Conservation (phyloP, 768 basidiomycete species). For the Tulasnella sp. region DNA sequence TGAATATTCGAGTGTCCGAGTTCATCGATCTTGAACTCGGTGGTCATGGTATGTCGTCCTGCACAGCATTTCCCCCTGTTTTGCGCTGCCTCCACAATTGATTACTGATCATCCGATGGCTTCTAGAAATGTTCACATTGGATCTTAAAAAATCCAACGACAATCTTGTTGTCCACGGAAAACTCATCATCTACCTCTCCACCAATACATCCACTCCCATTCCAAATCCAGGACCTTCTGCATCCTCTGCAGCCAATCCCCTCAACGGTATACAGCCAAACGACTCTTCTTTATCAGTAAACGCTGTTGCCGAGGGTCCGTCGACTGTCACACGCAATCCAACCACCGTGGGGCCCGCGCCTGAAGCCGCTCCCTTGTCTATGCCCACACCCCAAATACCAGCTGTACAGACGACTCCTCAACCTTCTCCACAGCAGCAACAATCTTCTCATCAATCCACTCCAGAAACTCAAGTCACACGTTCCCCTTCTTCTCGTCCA, state of each 20-base stretch:
- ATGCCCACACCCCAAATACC: constrained; percentile 16
- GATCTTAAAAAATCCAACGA: constrained; percentile 99
- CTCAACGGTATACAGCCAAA: constrained; percentile 19
- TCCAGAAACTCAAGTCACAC: background rate
- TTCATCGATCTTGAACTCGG: constrained; percentile 84
- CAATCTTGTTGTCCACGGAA: constrained; percentile 93
- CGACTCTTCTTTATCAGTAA: constrained; percentile 28
- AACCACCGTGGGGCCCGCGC: constrained; percentile 9
- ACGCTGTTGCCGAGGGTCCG: constrained; percentile 25
- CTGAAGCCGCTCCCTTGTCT: constrained; percentile 4
- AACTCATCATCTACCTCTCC: constrained; percentile 90
- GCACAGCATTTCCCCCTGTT: background rate
- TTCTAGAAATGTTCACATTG: constrained; percentile 83
- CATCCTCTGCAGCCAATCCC: constrained; percentile 36
- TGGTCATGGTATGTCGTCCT: constrained; percentile 62
- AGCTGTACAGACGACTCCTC: background rate
- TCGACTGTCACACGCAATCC: constrained; percentile 7
- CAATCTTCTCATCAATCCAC: background rate
- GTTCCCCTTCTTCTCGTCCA: constrained; percentile 5
- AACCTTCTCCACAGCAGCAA: background rate
- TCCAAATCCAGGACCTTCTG: constrained; percentile 66
- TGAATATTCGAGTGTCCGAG: constrained; percentile 85
- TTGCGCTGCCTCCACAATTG: background rate
- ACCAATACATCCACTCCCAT: constrained; percentile 82
- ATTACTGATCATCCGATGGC: background rate